Evolutionary conservation across 2,329 filamentous ascomycete species (phyloP).

Genomic region (Penicillium fuscoglaucum): DNA sequence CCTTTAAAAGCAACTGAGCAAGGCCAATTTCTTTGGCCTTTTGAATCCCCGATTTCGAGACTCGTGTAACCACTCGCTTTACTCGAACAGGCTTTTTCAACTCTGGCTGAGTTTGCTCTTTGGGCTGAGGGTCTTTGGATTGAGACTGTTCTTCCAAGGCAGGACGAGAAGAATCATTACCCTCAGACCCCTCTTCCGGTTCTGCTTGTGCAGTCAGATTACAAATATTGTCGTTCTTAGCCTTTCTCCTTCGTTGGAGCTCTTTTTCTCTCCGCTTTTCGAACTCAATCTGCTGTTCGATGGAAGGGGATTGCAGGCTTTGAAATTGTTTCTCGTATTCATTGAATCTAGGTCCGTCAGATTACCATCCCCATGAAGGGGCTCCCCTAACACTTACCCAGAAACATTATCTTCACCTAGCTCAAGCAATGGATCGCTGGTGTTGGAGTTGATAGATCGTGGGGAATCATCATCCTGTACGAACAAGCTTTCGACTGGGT

Average conservation of each 20-base stretch:
- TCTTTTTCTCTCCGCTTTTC: background rate
- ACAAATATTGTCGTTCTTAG: background rate
- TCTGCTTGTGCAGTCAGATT: background rate
- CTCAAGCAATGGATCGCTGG: background rate
- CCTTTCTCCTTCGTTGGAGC: background rate
- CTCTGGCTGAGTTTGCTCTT: background rate
- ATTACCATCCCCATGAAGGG: background rate
- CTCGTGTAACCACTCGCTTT: background rate
- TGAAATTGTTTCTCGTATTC: background rate
- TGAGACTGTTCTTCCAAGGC: background rate
- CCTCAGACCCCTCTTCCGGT: accelerated
- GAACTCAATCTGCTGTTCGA: background rate
- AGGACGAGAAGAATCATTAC: background rate
- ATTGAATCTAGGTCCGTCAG: background rate
- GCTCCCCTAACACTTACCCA: background rate
- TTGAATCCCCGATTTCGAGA: background rate
- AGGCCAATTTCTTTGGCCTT: background rate
- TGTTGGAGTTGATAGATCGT: background rate
- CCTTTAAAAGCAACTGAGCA: background rate
- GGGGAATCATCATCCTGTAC: background rate
- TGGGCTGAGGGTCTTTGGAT: background rate
- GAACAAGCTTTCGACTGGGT: background rate
- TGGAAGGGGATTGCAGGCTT: background rate
- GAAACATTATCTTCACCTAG: background rate
- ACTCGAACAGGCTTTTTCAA: background rate